Percentiles rank a stretch among this genome's conserved stretches.
Evolutionary conservation across 139 green algal genomes (phyloP).

Genomic region (Mesotaenium endlicherianum): DNA sequence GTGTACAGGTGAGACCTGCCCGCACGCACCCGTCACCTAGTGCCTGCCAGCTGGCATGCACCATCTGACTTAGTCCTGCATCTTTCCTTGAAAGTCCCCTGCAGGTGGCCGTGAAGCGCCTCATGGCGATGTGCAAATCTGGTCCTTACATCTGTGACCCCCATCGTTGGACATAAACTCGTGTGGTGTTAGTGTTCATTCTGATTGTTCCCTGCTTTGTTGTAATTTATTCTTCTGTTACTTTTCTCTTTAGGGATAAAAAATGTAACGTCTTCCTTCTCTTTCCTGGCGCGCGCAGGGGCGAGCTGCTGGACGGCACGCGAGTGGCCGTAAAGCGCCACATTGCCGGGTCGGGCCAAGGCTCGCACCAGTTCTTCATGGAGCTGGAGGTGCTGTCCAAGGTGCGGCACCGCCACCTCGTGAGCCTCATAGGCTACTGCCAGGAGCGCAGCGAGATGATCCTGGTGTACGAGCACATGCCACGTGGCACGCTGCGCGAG

Average conservation of each 20-base stretch:
- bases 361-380: constrained; percentile 7
- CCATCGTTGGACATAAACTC: too few species aligned
- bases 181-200: too few species aligned
- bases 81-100: too few species aligned
- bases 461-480: constrained; percentile 26
- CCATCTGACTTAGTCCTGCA: too few species aligned
- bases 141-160: too few species aligned
- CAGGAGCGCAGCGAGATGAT: constrained; percentile 17
- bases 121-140: too few species aligned
- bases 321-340: constrained; percentile 58
- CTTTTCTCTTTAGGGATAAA: too few species aligned
- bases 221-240: too few species aligned
- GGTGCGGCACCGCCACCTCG: constrained; percentile 14
- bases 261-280: neutral
- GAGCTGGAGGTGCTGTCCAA: constrained; percentile 19
- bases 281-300: constrained; percentile 11
- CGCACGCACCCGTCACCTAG: too few species aligned
- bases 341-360: neutral
- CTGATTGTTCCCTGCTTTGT: too few species aligned
- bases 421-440: constrained; percentile 21
- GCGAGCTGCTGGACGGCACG: constrained; percentile 50
- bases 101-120: too few species aligned
- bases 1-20: constrained; percentile 53
- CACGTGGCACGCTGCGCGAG: constrained; percentile 23
- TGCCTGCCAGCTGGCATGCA: too few species aligned